These are phyloP conservation scores for Paracorniculantispora psalliotae DNA, from an alignment of 2,329 filamentous ascomycete genomes.

Conservation along the genomic window DNA sequence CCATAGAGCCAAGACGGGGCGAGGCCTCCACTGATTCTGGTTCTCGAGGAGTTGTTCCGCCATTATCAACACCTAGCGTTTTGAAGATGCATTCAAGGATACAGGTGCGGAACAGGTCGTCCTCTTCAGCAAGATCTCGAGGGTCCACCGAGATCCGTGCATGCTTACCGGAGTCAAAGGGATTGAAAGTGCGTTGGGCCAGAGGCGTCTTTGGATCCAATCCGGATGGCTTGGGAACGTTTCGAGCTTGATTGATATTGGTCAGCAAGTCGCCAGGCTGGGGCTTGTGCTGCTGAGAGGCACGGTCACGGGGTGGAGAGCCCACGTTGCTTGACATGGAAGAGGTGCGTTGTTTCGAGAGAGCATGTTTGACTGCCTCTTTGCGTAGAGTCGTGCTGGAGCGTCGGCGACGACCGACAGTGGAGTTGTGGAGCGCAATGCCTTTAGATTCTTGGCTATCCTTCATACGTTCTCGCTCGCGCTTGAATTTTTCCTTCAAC, in stretches of 20 bases:
- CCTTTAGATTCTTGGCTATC: conserved; percentile 78
- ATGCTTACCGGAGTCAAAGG: conserved; percentile 49
- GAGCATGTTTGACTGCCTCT: conserved; percentile 70
- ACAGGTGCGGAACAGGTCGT: conserved; percentile 80
- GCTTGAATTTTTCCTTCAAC: conserved; percentile 86
- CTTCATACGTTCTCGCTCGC: conserved; percentile 76
- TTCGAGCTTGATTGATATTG: conserved; percentile 67
- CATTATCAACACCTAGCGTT: conserved; percentile 74
- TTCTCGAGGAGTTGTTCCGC: conserved; percentile 60
- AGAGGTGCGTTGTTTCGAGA: conserved; percentile 41
- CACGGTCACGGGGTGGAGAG: conserved; percentile 34
- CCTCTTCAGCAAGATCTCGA: conserved; percentile 81
- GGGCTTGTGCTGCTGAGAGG: conserved; percentile 42
- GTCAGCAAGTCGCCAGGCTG: conserved; percentile 76
- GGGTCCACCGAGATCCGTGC: conserved; percentile 54
- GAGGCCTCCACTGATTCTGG: conserved; percentile 77
- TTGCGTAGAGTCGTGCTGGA: conserved; percentile 73
- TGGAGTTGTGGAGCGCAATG: conserved; percentile 86
- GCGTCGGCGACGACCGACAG: conserved; percentile 59
- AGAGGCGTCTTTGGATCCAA: conserved; percentile 38
- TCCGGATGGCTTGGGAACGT: conserved; percentile 39
- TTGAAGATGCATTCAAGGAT: conserved; percentile 96
- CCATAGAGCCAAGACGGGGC: conserved; percentile 76
- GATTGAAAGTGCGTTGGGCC: conserved; percentile 48
- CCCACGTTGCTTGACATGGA: conserved; percentile 39